Conservation (phyloP, 768 basidiomycete species). For the Symmetrospora coprosmae region DNA sequence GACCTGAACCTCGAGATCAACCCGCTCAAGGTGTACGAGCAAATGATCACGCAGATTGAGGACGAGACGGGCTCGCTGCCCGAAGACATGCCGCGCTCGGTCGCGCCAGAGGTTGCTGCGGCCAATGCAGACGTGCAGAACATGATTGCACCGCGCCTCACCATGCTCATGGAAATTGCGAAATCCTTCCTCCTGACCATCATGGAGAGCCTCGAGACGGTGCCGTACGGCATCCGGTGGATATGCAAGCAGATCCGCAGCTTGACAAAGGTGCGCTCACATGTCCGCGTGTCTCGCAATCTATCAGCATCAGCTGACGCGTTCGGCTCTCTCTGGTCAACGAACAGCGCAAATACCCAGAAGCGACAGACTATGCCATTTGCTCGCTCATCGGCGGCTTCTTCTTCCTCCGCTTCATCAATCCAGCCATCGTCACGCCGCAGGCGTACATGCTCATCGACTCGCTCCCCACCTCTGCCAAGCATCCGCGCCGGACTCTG, state of each 20-base stretch:
- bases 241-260: conserved; percentile 99
- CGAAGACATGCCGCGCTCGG: conserved; percentile 76
- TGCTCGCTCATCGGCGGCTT: conserved; percentile 98
- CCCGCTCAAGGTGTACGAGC: conserved; percentile 97
- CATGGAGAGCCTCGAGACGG: conserved; percentile 95
- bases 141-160: conserved; percentile 88
- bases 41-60: conserved; percentile 98
- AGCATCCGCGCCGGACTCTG: conserved; percentile 88
- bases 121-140: conserved; percentile 92
- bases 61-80: conserved; percentile 90
- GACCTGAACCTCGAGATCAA: conserved; percentile 99
- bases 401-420: conserved; percentile 99
- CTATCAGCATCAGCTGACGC: neutral
- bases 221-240: conserved; percentile 98
- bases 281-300: neutral
- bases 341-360: conserved; percentile 85
- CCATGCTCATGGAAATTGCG: conserved; percentile 99
- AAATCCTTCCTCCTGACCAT: conserved; percentile 94
- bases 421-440: conserved; percentile 95
- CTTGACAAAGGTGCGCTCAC: conserved; percentile 64
- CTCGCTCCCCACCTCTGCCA: conserved; percentile 66
- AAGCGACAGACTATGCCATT: conserved; percentile 94
- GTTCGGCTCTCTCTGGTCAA: neutral
- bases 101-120: conserved; percentile 83
- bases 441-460: conserved; percentile 99